Conservation (phyloP, 768 basidiomycete species). For the Heimioporus sp. region DNA sequence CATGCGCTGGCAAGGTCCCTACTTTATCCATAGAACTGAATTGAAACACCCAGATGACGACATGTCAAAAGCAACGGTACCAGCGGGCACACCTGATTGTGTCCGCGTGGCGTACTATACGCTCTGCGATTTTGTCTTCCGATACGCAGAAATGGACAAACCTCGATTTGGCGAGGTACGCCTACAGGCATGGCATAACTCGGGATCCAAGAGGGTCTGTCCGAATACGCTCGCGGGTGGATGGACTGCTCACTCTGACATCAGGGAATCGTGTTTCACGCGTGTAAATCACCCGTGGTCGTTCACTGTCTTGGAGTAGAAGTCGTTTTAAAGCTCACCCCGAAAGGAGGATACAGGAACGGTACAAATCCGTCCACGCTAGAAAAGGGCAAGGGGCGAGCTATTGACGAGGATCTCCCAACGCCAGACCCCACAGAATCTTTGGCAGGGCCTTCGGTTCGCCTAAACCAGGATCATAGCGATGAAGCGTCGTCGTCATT, state of each 20-base stretch:
- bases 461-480: no score
- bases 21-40: slow-evolving; percentile 23
- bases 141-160: slow-evolving; percentile 35
- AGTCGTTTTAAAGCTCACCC: slow-evolving; percentile 20
- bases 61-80: slow-evolving; percentile 15
- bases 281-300: slow-evolving; percentile 16
- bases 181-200: slow-evolving; percentile 41
- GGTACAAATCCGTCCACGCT: no score
- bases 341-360: slow-evolving; percentile 23
- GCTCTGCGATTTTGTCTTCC: slow-evolving; percentile 30
- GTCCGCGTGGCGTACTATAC: slow-evolving; percentile 20
- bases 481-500: no score
- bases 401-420: no score
- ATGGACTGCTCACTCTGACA: neutral
- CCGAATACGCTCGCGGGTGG: no score
- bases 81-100: slow-evolving; percentile 23
- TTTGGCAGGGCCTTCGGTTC: no score
- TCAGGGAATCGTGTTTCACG: slow-evolving; percentile 26
- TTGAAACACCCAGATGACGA: slow-evolving; percentile 9
- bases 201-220: slow-evolving; percentile 38
- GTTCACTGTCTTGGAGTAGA: slow-evolving; percentile 27
- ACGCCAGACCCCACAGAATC: no score
- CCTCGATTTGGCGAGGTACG: slow-evolving; percentile 35
- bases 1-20: slow-evolving; percentile 20
- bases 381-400: no score